phyloP scores from a whole-genome alignment of 2,329 filamentous ascomycete genomes.

The Botrytis paeoniae region DNA sequence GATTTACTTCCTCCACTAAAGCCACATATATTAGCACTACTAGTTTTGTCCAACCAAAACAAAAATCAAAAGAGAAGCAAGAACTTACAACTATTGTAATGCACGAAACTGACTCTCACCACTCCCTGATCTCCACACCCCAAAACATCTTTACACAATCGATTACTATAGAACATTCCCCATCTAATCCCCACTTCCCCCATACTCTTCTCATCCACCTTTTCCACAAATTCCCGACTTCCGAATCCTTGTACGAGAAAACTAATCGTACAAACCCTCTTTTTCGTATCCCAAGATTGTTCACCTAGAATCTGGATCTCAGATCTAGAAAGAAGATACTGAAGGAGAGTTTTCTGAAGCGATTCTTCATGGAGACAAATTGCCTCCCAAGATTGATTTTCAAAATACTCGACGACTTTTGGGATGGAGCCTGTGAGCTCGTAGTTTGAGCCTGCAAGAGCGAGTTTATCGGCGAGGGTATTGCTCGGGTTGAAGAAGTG shows the following conservation, averaged over 20 bases:
- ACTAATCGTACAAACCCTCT: slow-evolving; percentile 64
- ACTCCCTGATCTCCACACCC: slow-evolving; percentile 59
- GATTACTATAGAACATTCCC: slow-evolving; percentile 67
- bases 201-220: slow-evolving; percentile 55
- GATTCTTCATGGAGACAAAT: slow-evolving; percentile 58
- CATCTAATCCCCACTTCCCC: slow-evolving; percentile 59
- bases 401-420: slow-evolving; percentile 59
- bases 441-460: slow-evolving; percentile 66
- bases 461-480: slow-evolving; percentile 64
- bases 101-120: slow-evolving; percentile 66
- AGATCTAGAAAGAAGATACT: slow-evolving; percentile 52
- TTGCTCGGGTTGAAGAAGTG: slow-evolving; percentile 65
- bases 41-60: not conserved
- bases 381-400: slow-evolving; percentile 46
- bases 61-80: not conserved
- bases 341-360: slow-evolving; percentile 57
- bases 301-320: slow-evolving; percentile 60
- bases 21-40: slow-evolving; percentile 21
- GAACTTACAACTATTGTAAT: slow-evolving; percentile 66
- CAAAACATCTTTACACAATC: slow-evolving; percentile 58
- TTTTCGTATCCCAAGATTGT: slow-evolving; percentile 44
- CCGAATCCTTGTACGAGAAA: slow-evolving; percentile 58
- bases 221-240: slow-evolving; percentile 57
- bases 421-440: slow-evolving; percentile 65
- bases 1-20: slow-evolving; percentile 54